A percentile compares a stretch with the other conserved stretches of the same genome.
Conservation (phyloP, 306 rosid species). For the Glycine soja region DNA sequence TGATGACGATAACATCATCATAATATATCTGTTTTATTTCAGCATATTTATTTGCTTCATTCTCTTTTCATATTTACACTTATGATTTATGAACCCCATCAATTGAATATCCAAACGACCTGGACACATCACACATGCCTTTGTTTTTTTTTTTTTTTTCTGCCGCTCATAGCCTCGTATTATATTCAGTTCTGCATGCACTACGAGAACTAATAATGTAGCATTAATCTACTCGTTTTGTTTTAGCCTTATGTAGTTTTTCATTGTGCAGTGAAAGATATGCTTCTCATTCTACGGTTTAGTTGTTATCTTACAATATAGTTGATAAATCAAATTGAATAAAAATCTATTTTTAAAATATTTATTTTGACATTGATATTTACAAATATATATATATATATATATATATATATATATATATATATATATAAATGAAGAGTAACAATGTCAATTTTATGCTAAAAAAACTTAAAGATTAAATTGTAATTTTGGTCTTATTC, state of each 20-base stretch:
- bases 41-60: neutral
- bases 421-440: too few species aligned
- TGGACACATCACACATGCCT: neutral
- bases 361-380: too few species aligned
- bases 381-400: too few species aligned
- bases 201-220: too few species aligned
- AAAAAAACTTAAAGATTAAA: too few species aligned
- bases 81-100: neutral
- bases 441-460: too few species aligned
- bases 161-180: neutral
- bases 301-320: too few species aligned
- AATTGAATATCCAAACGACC: constrained; percentile 32
- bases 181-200: neutral
- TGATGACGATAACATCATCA: constrained; percentile 14
- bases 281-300: neutral
- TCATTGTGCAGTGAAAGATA: neutral
- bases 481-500: too few species aligned
- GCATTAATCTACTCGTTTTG: too few species aligned
- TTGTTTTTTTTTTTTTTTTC: neutral
- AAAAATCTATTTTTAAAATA: too few species aligned
- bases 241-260: neutral
- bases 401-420: too few species aligned
- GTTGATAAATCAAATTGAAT: too few species aligned
- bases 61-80: neutral
- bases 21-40: neutral